These are phyloP conservation scores for Basipetospora chlamydospora DNA, from an alignment of 2,329 filamentous ascomycete species.

Conservation along the genomic window DNA sequence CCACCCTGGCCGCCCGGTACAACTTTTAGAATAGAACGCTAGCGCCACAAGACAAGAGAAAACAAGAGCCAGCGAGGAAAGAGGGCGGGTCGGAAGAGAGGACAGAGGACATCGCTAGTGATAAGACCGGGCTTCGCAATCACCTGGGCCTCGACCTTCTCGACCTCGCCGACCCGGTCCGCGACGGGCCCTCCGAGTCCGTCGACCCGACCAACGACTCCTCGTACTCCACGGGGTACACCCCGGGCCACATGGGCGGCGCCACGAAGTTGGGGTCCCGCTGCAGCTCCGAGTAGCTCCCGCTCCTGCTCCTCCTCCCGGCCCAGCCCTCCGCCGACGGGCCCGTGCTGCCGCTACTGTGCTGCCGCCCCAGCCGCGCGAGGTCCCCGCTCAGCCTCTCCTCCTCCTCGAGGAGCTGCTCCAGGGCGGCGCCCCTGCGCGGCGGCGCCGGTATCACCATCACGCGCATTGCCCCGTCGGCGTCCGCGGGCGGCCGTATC, in stretches of 20 bases:
- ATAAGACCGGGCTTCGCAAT: too few species aligned
- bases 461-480: constrained; percentile 40
- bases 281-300: neutral
- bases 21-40: too few species aligned
- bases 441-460: constrained; percentile 48
- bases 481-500: constrained; percentile 37
- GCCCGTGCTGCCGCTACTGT: too few species aligned
- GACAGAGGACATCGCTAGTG: too few species aligned
- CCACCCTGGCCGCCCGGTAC: too few species aligned
- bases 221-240: constrained; percentile 9
- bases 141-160: too few species aligned
- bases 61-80: too few species aligned
- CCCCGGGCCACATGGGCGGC: constrained; percentile 29
- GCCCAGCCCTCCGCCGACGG: neutral
- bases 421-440: constrained; percentile 39
- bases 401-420: constrained; percentile 43
- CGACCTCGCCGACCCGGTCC: neutral
- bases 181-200: neutral
- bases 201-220: neutral
- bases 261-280: constrained; percentile 2
- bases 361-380: neutral
- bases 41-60: too few species aligned
- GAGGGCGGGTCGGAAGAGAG: too few species aligned
- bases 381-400: constrained; percentile 10
- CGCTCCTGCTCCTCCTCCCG: constrained; percentile 6